Percentiles rank a stretch among this genome's conserved stretches.
These are phyloP conservation scores for Plectosphaerella sp. DNA, from an alignment of 2,329 filamentous ascomycete species.

Conservation along the genomic window DNA sequence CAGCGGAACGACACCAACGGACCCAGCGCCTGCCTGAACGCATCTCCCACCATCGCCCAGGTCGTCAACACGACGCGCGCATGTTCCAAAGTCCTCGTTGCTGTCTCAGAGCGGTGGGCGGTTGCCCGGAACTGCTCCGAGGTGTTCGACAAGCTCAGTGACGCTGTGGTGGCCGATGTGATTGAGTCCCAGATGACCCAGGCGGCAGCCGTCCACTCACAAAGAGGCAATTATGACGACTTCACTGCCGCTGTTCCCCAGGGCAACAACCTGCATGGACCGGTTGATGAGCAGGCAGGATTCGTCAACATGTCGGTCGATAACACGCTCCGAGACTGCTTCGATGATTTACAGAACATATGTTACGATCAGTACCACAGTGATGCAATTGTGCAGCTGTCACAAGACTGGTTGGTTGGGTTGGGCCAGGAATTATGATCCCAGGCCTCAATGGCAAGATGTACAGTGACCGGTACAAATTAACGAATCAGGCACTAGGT, in stretches of 20 bases:
- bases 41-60: slow-evolving; percentile 32
- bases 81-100: slow-evolving; percentile 39
- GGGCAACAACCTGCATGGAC: slow-evolving; percentile 1
- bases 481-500: too few relatives aligned
- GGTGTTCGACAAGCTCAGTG: slow-evolving; percentile 35
- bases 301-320: slow-evolving; percentile 27
- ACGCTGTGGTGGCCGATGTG: slow-evolving; percentile 34
- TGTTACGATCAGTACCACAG: slow-evolving; percentile 16
- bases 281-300: not conserved
- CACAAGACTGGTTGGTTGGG: slow-evolving; percentile 16
- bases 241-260: not conserved
- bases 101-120: slow-evolving; percentile 37
- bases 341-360: slow-evolving; percentile 20
- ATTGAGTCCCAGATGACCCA: slow-evolving; percentile 20
- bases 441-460: too few relatives aligned
- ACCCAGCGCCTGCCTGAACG: slow-evolving; percentile 15
- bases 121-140: slow-evolving; percentile 32
- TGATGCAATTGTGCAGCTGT: slow-evolving; percentile 16
- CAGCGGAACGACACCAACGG: not conserved
- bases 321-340: slow-evolving; percentile 31
- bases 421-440: slow-evolving; percentile 5
- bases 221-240: not conserved
- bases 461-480: too few relatives aligned
- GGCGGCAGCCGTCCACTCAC: not conserved
- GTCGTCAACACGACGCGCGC: slow-evolving; percentile 36